These are phyloP conservation scores for Rhododendron kiyosumense DNA, from an alignment of 148 eudicot genomes.

Conservation along the genomic window DNA sequence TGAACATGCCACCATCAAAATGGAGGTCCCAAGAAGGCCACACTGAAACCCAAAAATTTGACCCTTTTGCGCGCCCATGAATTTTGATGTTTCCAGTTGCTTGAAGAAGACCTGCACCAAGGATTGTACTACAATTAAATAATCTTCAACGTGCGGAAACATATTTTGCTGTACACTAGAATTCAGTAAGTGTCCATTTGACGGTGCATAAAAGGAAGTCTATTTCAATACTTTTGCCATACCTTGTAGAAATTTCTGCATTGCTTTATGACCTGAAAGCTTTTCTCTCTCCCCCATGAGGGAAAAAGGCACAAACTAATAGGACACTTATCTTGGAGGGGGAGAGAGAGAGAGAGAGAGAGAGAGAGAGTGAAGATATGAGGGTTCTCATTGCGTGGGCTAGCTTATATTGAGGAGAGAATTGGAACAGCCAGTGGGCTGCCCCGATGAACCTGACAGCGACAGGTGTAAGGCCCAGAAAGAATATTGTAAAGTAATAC, in stretches of 20 bases:
- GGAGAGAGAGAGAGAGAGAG: constrained; percentile 18
- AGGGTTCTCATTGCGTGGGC: constrained; percentile 11
- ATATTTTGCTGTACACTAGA: background rate
- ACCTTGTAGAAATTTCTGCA: constrained; percentile 24
- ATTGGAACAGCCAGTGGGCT: constrained; percentile 29
- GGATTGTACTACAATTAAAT: background rate
- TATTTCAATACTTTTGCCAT: background rate
- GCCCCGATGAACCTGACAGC: constrained; percentile 23
- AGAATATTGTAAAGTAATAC: background rate
- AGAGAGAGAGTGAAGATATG: constrained; percentile 3
- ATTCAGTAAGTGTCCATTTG: background rate
- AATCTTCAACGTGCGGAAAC: background rate
- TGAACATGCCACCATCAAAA: background rate
- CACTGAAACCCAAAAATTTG: background rate
- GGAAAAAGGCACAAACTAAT: background rate
- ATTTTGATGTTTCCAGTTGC: background rate
- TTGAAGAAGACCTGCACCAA: background rate
- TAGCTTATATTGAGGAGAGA: constrained; percentile 13
- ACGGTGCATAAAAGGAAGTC: background rate
- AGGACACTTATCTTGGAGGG: background rate
- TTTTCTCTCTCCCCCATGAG: constrained; percentile 26
- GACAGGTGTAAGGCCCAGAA: constrained; percentile 38
- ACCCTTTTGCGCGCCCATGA: background rate
- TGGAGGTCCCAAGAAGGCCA: background rate
- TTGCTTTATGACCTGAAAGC: constrained; percentile 16